Base-by-base conservation (phyloP, 2,329 filamentous ascomycete species). In the Penicillium sp. region DNA sequence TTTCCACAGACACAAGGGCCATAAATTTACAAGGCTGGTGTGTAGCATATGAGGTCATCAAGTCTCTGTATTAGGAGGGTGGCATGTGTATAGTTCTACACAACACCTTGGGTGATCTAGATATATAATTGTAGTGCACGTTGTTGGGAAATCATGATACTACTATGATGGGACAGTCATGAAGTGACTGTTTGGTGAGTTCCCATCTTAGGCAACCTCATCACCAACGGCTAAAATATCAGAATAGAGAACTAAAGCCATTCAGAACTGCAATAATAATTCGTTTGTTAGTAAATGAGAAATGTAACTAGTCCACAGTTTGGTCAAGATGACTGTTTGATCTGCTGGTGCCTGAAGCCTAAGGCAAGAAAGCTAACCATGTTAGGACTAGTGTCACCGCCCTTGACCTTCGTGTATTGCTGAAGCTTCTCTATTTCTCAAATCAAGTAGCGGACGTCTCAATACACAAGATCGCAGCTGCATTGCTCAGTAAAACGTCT, bases 371-470 rank as follows among this genome's bases (percentile, higher is more conserved):
- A 3, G 0, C 42, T 53, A 57, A 8, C 42, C 55, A n/a, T 9
- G 5, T 55, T 35, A 6, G 33, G 51, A 4, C 44, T 55, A 55
- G 44, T 19, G 36, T n/a, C 50, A 39, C 51, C 33, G 17, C 55
- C 48, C 29, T 55, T 27, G 27, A 47, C 44, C 13, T 13, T 48
- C 55, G 27, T 49, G 31, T 53, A 53, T 57, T 49, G 36, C 53
- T 56, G 31, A 57, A 57, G 54, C 51, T 58, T 45, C 47, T 42
- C 44, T 19, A 35, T 52, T 49, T 47, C 44, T 23, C 19, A 42
- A 42, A 27, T 36, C 25, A 41, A 21, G 15, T 35, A 50, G 15
- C 13, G 45, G 41, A 48, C 42, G 27, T 42, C 19, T 35, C n/a
- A 39, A 43, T 41, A 39, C 42, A 50, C 38, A 36, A 52, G 47